phyloP scores from a whole-genome alignment of 495 filamentous ascomycete genomes.

The Penicillium lagena region DNA sequence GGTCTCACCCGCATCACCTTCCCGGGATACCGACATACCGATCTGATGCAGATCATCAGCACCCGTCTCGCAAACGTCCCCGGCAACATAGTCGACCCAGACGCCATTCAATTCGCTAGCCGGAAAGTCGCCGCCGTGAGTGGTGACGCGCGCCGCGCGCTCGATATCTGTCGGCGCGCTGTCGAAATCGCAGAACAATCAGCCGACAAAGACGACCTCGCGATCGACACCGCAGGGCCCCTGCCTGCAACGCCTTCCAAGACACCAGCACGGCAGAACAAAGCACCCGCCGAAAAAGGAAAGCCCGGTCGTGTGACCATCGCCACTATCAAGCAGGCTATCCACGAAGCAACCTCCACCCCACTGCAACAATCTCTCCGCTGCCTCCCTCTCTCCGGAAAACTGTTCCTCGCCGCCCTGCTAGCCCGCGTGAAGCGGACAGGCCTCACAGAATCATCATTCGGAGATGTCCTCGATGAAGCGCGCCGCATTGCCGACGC shows the following conservation, averaged over 20 bases:
- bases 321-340: constrained; percentile 85
- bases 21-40: constrained; percentile 92
- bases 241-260: constrained; percentile 43
- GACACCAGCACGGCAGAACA: constrained; percentile 28
- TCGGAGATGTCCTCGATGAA: constrained; percentile 90
- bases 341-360: constrained; percentile 88
- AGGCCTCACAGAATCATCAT: constrained; percentile 77
- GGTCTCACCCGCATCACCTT: constrained; percentile 92
- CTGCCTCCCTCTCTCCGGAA: constrained; percentile 69
- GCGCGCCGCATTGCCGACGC: constrained; percentile 65
- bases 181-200: constrained; percentile 87
- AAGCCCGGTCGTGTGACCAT: constrained; percentile 69
- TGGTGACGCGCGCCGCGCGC: constrained; percentile 84
- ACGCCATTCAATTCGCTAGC: constrained; percentile 93
- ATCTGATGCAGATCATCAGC: constrained; percentile 95
- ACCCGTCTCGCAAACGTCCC: constrained; percentile 81
- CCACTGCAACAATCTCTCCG: constrained; percentile 86
- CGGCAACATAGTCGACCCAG: constrained; percentile 82
- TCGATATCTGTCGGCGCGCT: constrained; percentile 93
- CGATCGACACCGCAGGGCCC: constrained; percentile 26
- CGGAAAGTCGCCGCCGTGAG: constrained; percentile 95
- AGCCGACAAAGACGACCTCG: constrained; percentile 37
- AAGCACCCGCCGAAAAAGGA: constrained; percentile 11
- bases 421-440: constrained; percentile 71
- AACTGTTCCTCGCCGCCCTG: constrained; percentile 78